Base-by-base conservation (phyloP, 495 filamentous ascomycete species). In the Podospora pseudocomata region DNA sequence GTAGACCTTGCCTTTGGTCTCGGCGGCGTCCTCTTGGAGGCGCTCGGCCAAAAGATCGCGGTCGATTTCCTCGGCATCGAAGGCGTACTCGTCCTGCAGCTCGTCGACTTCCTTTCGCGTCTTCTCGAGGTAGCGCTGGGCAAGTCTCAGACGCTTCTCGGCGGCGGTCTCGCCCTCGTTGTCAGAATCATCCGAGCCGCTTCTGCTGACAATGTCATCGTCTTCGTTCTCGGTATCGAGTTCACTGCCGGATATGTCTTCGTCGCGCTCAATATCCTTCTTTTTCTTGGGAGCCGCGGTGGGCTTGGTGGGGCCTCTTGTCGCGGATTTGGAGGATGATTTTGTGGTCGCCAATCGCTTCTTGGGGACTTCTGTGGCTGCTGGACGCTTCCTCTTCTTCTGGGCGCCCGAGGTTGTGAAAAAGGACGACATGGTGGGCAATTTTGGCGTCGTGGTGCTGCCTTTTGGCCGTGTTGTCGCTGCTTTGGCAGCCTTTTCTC, bases 41-140 rank as follows among this genome's bases (percentile, higher is more conserved):
- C 94, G 83, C 73, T 94, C 89, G 5, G 95, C 93, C 73, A 98
- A 95, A 62, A 97, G 83, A 71, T 98, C 93, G 57, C 89, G 84
- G 79, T 98, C 95, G 58, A 99, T 92, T 20, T 97, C 89, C 68
- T 89, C 93, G 3, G 95, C 95, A 80, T 99, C 92, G 72, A 97
- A 98, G 5, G 92, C 95, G 63, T 82, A 85, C 32, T 80, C 80
- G 74, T 75, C 74, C 27, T 73, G 67, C 60, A 73, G 28, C 26
- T 75, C 74, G 39, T 49, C 39, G 28, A 96, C 91, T 75, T 97
- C 93, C 63, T 91, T 85, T 62, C 88, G 85, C 63, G 97, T 89
- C 75, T 96, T 97, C 19, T 96, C 91, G 59, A 99, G 83, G 77
- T 98, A 98, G 70, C 91, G 89, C 80, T 97, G 92, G 9, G 95